Base-by-base conservation (phyloP, 2,329 filamentous ascomycete species). In the Microthyrium microscopicum region DNA sequence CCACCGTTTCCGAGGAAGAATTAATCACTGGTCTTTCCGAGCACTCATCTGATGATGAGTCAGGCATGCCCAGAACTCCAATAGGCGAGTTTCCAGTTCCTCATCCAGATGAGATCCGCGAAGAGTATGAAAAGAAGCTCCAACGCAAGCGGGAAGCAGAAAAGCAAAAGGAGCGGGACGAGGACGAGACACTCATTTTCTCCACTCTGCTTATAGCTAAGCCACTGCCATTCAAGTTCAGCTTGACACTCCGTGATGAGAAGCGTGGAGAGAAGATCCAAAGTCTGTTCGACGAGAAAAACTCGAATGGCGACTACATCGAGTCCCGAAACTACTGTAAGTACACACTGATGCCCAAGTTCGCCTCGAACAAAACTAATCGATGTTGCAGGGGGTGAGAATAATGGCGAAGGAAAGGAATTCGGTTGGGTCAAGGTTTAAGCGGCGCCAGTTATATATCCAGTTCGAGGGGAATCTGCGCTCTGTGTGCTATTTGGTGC, bases 201-300 rank as follows among this genome's bases (percentile, higher is more conserved):
- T 53, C 55, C 9, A 57, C 53, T 9, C 43, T 62, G 8, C 50
- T 62, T 20, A 62, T 61, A 29, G 57, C 58, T 2, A 61, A 62
- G 37, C 59, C 59, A 2, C 41, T 55, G 12, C 58, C 58, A 0
- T 62, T 62, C 47, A 49, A 52, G 26, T 61, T 62, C 40, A 35
- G 51, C 8, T 46, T 62, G 17, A 44, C 35, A 28, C 48, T 58
- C 4, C 51, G 59, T 3, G 38, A 47, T 28, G 21, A 41, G 12
- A 39, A 40, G 4, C 49, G 56, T 5, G 53, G 48, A 2, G 44
- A 44, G 5, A 44, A 45, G 16, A 47, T 56, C 1, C 44, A 50
- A 9, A 35, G 41, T n/a, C 34, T 54, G 25, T 62, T 53, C 41
- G 39, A 44, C 11, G 46, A 57, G 26, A 46, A 51, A n/a, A 41